Evolutionary conservation across 2,329 filamentous ascomycete genomes (phyloP), one percentile per base, ranked within the genome.

Genomic region (Colletotrichum liriopes): DNA sequence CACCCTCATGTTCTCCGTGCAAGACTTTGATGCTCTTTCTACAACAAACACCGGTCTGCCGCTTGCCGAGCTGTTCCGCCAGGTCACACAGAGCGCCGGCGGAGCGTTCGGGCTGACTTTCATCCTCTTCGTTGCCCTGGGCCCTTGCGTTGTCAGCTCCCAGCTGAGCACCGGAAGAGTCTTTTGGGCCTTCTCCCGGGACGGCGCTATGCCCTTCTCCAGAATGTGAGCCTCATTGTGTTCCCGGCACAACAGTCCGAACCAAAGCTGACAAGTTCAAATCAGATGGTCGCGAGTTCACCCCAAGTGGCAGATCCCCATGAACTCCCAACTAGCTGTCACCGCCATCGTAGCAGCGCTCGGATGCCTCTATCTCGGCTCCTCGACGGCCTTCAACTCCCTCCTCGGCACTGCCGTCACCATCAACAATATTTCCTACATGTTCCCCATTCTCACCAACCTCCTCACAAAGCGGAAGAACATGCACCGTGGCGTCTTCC

Each of bases 1-100:
- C 37, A 81, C 82, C 9, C 83, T 89, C 61, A 88, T 89, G 82
- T 89, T 87, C 75, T 85, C 82, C 1, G 84, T 88, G 58, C 84
- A 86, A 56, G 83, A 87, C 74, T 86, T 86, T 61, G 76, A 81
- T 51, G 81, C 80, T 1, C 79, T 89, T 0, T 80, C 83, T 65
- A 76, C 76, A 5, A 85, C 83, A 12, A 79, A 80, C 62, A 86
- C 84, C 8, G 82, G 82, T 1, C 79, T 86, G 8, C 85, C 85
- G 0, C 79, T 86, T 20, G 80, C 83, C 5, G 85, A 86, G 76
- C 81, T 87, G 4, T 87, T 86, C 76, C 79, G 81, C 12, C 84
- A 86, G 73, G 85, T 83, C 5, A 84, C 83, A 3, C 75, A 78
- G 18, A 81, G 80, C 1, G 79, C 78, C 2, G 82, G 82, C 6